Evolutionary conservation across 148 eudicot genomes (phyloP).

Genomic region (Arbutus unedo): DNA sequence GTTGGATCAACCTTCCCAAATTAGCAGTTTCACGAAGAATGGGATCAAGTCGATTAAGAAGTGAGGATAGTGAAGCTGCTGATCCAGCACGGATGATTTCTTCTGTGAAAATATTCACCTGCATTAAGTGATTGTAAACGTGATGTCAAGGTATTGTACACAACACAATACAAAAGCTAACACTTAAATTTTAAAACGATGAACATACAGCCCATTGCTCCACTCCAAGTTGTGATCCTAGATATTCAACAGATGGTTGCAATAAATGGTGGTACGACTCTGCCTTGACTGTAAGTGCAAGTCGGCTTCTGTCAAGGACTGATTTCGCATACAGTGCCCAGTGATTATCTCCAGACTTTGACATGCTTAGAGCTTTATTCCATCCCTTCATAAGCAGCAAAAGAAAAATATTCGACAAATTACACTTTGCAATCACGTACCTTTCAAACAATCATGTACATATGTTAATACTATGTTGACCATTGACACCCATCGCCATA

Average conservation of each 20-base stretch:
- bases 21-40: constrained; percentile 85
- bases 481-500: neutral
- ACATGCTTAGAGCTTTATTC: constrained; percentile 69
- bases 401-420: constrained; percentile 10
- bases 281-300: constrained; percentile 84
- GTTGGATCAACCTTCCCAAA: constrained; percentile 70
- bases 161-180: neutral
- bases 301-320: constrained; percentile 91
- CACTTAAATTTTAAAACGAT: neutral
- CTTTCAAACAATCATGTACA: neutral
- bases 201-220: constrained; percentile 91
- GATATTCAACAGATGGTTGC: constrained; percentile 97
- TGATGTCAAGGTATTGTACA: constrained; percentile 14
- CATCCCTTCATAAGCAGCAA: constrained; percentile 59
- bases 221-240: constrained; percentile 85
- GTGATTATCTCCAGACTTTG: constrained; percentile 48
- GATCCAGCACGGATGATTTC: constrained; percentile 97
- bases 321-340: constrained; percentile 98
- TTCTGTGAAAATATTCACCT: constrained; percentile 93
- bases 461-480: neutral
- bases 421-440: neutral
- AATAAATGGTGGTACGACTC: constrained; percentile 75
- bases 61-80: constrained; percentile 92
- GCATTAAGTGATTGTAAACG: constrained; percentile 23
- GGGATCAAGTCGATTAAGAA: constrained; percentile 92